Evolutionary conservation across 805 yeast species (phyloP).

Genomic region (Saturnispora mendoncae): DNA sequence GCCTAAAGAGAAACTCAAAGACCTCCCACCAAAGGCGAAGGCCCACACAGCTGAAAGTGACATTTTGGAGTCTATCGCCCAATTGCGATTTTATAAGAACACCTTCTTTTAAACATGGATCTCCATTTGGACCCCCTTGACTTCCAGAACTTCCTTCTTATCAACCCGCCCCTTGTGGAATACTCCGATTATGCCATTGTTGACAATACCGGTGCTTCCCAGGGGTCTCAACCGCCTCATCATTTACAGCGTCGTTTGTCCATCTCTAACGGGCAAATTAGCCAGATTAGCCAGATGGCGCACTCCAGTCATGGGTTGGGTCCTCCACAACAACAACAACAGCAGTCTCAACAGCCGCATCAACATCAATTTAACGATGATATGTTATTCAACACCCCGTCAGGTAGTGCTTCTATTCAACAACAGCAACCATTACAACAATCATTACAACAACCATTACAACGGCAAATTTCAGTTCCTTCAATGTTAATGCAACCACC

Average conservation of each 20-base stretch:
- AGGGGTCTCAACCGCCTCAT: neutral
- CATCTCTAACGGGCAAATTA: constrained; percentile 78
- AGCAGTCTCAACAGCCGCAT: neutral
- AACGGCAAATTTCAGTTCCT: neutral
- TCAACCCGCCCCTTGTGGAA: constrained; percentile 31
- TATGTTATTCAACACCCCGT: too few species aligned
- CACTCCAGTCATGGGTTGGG: constrained; percentile 11
- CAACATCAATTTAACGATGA: too few species aligned
- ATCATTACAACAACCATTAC: constrained; percentile 6
- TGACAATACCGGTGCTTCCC: constrained; percentile 4
- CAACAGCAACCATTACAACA: neutral
- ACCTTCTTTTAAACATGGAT: constrained; percentile 6
- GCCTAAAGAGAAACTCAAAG: neutral
- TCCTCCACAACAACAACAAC: constrained; percentile 7
- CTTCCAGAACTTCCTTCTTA: constrained; percentile 28
- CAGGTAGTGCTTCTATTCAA: too few species aligned
- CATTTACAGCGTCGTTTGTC: constrained; percentile 59
- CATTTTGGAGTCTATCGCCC: constrained; percentile 80
- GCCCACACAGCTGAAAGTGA: constrained; percentile 86
- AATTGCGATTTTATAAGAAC: constrained; percentile 64
- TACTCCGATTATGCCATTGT: constrained; percentile 18
- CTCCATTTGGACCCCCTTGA: constrained; percentile 30
- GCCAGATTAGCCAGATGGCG: constrained; percentile 44
- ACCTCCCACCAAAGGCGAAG: constrained; percentile 61
- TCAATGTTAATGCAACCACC: too few species aligned